Base-by-base conservation (phyloP, 139 green algal species). In the Micromonas pusilla region DNA sequence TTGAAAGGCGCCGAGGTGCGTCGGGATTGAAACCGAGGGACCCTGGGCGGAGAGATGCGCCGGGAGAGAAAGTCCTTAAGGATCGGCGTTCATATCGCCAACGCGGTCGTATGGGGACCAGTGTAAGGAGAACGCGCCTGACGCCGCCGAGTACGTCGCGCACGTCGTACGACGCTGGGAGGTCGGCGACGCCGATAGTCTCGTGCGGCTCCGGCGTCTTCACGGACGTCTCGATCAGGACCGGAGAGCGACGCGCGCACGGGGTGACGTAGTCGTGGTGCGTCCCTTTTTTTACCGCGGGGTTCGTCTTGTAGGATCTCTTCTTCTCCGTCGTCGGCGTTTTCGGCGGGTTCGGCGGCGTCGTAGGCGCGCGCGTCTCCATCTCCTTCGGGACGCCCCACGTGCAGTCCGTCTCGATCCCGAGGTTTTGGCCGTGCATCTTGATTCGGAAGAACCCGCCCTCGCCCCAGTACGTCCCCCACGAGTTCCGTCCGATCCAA, bases 391-490 rank as follows among this genome's bases (percentile, higher is more conserved):
- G 81, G 5, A 85, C 77, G 60, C 71, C 91, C 72, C 86, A 96
- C 16, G 77, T 81, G 78, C 92, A 97, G 54, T 81, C 79, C 19
- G 72, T 62, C 85, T 97, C 92, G 33, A 97, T 84, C 19, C 73
- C 86, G 1, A 95, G 84, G 85, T 96, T 96, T 81, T 93, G 92
- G 20, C 83, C 52, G 68, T 83, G 45, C 63, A 89, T 89, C 23
- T 92, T 86, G 57, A 96, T 88, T 26, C 85, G 75, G 82, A 93
- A 90, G 81, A 92, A 95, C 66, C 91, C 91, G 0, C 26, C 9
- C 84, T 96, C 91, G 5, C 89, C 91, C 86, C 85, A 94, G 0
- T 90, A 92, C 77, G 90, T 87, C 25, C 92, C 92, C 82, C 82
- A 86, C 36, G 68, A 85, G 87, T 91, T 91, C 62, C 88, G 79